Conservation (phyloP, 495 filamentous ascomycete species). For the Mytilinidion resinicola region DNA sequence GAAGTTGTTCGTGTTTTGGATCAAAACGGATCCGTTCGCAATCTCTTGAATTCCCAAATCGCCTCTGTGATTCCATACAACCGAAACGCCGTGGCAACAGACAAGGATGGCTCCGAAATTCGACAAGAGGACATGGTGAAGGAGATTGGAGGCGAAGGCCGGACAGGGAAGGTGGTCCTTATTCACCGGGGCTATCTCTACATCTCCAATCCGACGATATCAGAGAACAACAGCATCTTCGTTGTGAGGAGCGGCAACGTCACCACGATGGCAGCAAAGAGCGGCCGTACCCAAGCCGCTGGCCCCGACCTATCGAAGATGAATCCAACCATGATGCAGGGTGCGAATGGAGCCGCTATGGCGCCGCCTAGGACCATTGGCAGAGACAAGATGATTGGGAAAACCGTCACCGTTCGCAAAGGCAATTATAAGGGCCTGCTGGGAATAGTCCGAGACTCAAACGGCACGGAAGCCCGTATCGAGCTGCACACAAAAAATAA, state of each 20-base stretch:
- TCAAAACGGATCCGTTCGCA: constrained; percentile 76
- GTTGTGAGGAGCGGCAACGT: constrained; percentile 83
- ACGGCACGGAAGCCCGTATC: constrained; percentile 73
- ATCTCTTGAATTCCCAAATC: constrained; percentile 83
- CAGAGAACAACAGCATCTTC: constrained; percentile 83
- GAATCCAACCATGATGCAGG: constrained; percentile 78
- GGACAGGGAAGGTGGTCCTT: constrained; percentile 81
- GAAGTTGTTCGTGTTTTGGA: constrained; percentile 86
- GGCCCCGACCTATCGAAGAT: constrained; percentile 80
- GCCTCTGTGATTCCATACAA: constrained; percentile 76
- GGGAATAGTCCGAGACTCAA: constrained; percentile 91
- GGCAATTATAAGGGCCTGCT: constrained; percentile 88
- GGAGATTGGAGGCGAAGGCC: constrained; percentile 77
- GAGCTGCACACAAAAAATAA: constrained; percentile 91
- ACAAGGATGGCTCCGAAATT: constrained; percentile 90
- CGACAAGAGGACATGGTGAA: constrained; percentile 85
- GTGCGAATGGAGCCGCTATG: constrained; percentile 51
- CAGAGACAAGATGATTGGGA: constrained; percentile 78
- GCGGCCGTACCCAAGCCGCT: constrained; percentile 54
- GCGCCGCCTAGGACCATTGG: constrained; percentile 71
- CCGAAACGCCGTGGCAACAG: constrained; percentile 79
- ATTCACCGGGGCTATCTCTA: constrained; percentile 88
- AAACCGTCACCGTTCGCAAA: constrained; percentile 78
- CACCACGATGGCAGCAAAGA: constrained; percentile 83
- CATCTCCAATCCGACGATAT: constrained; percentile 72